Evolutionary conservation across 768 basidiomycete species (phyloP), one percentile per base, ranked within the genome.

Genomic region (Rickenella mellea): DNA sequence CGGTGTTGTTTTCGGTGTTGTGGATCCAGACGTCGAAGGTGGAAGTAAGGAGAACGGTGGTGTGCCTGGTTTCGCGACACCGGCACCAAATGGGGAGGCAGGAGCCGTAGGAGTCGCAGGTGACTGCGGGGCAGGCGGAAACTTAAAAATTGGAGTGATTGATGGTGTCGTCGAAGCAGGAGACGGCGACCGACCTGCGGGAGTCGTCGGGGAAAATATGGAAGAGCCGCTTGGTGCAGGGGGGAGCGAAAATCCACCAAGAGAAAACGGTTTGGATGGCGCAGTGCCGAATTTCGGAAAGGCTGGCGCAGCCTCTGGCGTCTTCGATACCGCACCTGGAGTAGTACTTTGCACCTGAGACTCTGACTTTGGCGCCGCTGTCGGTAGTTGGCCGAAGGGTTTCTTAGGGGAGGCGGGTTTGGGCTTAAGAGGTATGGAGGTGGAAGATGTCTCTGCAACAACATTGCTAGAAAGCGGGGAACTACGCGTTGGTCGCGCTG

Each of bases 401-500:
- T 15, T 36, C 24, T 36, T 36, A 9, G 33, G 33, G 10, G 33
- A 36, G 15, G 33, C 21, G 36, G 46, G 15, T 40, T 51, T 25
- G 33, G 19, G n/a, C 43, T 50, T 25, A 36, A 47, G 9, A 33
- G 47, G n/a, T 35, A 30, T 19, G 8, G 24, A 26, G n/a, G 30
- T 14, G 30, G 20, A 8, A n/a, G 38, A 11, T 7, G 27, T 22
- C 22, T 42, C 29, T 1, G 45, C 48, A 66, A 73, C 42, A 63
- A 63, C 40, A 5, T 69, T 65, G 43, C 59, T 76, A 4, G 85
- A 79, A 38, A 88, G 64, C 1, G 86, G 86, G 3, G 86, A 87
- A 49, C 86, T 88, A n/a, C 82, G 76, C 3, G 69, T 59, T 0
- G 84, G 84, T 6, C 79, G 73, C 6, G 82, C 71, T 36, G 71